Conservation (phyloP, 371 early-diverging fungal genomes). For the Mucor piriformis region DNA sequence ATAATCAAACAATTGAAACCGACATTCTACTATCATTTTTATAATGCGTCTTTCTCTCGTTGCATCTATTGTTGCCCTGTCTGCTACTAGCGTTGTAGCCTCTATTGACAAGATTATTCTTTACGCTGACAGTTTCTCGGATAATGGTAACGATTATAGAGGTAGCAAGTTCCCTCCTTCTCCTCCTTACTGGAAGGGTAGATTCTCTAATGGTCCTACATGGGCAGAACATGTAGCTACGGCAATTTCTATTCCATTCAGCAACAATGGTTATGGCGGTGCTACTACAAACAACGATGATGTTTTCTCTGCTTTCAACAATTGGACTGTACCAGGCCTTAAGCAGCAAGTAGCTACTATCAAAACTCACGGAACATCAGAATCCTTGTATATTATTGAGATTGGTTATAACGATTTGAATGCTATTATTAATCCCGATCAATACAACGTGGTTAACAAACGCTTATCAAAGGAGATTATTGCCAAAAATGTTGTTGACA, state of each 20-base stretch:
- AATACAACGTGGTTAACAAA: slow-evolving; percentile 22
- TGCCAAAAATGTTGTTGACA: slow-evolving; percentile 11
- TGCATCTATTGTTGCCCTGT: slow-evolving; percentile 9
- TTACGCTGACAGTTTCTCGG: slow-evolving; percentile 33
- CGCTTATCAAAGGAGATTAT: slow-evolving; percentile 16
- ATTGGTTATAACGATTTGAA: slow-evolving; percentile 35
- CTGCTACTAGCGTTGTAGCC: slow-evolving; percentile 17
- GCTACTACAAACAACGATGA: slow-evolving; percentile 54
- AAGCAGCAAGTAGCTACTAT: slow-evolving; percentile 22
- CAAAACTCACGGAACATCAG: slow-evolving; percentile 12
- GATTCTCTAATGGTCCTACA: slow-evolving; percentile 58
- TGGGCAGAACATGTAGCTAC: slow-evolving; percentile 57
- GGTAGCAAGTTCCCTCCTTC: slow-evolving; percentile 27
- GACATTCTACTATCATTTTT: too few relatives aligned
- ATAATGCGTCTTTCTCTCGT: slow-evolving; percentile 8
- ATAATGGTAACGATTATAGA: slow-evolving; percentile 27
- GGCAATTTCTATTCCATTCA: slow-evolving; percentile 26
- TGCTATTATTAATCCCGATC: slow-evolving; percentile 24
- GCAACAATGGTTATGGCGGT: slow-evolving; percentile 56
- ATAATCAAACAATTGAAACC: too few relatives aligned
- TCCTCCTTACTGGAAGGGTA: slow-evolving; percentile 49
- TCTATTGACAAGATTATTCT: slow-evolving; percentile 26
- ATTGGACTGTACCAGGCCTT: slow-evolving; percentile 23
- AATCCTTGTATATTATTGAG: slow-evolving; percentile 23
- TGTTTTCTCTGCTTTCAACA: slow-evolving; percentile 17